phyloP scores from a whole-genome alignment of 2,329 filamentous ascomycete genomes.

The Cercospora zeae-maydis region DNA sequence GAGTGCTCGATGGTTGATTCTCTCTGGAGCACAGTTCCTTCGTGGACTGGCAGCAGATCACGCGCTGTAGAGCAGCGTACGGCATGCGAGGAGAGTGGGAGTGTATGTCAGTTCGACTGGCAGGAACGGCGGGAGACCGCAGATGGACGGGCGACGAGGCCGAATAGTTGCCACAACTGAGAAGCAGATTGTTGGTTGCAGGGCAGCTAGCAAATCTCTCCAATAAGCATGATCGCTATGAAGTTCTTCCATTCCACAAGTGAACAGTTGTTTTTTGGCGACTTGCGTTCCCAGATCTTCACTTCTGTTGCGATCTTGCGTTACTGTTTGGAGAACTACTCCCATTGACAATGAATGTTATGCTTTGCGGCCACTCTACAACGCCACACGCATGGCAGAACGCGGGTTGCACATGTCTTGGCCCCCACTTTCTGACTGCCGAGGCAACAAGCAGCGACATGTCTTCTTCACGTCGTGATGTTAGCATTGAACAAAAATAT shows the following conservation, averaged over 20 bases:
- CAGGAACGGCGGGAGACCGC: background rate
- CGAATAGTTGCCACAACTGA: background rate
- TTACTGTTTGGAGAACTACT: too few species aligned
- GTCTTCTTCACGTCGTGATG: background rate
- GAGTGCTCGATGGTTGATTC: slow-evolving; percentile 15
- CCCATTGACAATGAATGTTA: too few species aligned
- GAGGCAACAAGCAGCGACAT: background rate
- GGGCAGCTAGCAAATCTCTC: background rate
- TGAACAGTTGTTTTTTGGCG: too few species aligned
- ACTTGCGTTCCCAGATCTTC: too few species aligned
- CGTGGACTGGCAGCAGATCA: background rate
- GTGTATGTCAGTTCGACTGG: background rate
- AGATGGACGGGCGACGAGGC: background rate
- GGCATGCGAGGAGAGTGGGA: background rate
- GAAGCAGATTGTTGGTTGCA: background rate
- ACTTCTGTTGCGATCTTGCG: too few species aligned
- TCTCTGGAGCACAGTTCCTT: slow-evolving; percentile 20
- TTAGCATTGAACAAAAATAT: background rate
- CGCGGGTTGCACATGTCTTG: background rate
- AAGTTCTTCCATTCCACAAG: background rate
- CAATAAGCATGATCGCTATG: background rate
- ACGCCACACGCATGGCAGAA: background rate
- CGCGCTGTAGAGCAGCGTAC: background rate
- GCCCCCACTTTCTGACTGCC: background rate
- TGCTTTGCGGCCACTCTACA: background rate